These are phyloP conservation scores for Aspergillus sp. DNA, from an alignment of 2,329 filamentous ascomycete species.

Conservation along the genomic window DNA sequence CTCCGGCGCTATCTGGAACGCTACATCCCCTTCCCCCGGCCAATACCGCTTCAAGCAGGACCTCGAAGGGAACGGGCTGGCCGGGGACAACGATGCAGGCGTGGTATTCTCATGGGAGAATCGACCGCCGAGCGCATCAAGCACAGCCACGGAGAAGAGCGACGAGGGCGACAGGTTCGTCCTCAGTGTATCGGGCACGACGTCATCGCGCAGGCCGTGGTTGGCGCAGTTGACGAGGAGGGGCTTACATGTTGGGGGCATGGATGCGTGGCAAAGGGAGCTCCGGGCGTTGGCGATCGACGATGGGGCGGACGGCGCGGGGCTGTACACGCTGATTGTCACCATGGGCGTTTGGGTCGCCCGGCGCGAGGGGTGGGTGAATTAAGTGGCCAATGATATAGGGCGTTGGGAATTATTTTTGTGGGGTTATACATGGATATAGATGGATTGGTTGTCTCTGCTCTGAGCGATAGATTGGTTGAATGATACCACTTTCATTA, in stretches of 20 bases:
- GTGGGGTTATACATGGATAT: neutral
- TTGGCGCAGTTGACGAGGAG: slow-evolving; percentile 25
- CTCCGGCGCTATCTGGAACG: neutral
- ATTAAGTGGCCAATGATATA: neutral
- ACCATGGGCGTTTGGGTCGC: slow-evolving; percentile 37
- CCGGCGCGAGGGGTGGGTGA: slow-evolving; percentile 34
- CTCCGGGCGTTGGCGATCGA: slow-evolving; percentile 24
- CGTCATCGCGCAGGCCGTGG: slow-evolving; percentile 14
- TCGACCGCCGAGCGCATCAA: slow-evolving; percentile 9
- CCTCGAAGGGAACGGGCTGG: neutral
- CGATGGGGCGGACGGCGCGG: slow-evolving; percentile 16
- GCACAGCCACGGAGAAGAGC: neutral
- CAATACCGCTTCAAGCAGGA: slow-evolving; percentile 16
- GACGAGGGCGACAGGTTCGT: slow-evolving; percentile 18
- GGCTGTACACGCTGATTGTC: slow-evolving; percentile 37
- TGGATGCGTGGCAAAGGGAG: slow-evolving; percentile 32
- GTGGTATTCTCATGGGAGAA: slow-evolving; percentile 20
- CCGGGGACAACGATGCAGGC: neutral
- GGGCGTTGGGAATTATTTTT: slow-evolving; percentile 7
- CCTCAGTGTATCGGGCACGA: slow-evolving; percentile 14
- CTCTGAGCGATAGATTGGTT: neutral
- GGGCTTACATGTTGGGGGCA: slow-evolving; percentile 31
- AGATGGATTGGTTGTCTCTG: neutral
- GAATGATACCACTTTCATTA: neutral
- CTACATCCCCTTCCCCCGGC: neutral